These are phyloP conservation scores for Articulospora tetracladia DNA, from an alignment of 495 filamentous ascomycete species.

Conservation along the genomic window DNA sequence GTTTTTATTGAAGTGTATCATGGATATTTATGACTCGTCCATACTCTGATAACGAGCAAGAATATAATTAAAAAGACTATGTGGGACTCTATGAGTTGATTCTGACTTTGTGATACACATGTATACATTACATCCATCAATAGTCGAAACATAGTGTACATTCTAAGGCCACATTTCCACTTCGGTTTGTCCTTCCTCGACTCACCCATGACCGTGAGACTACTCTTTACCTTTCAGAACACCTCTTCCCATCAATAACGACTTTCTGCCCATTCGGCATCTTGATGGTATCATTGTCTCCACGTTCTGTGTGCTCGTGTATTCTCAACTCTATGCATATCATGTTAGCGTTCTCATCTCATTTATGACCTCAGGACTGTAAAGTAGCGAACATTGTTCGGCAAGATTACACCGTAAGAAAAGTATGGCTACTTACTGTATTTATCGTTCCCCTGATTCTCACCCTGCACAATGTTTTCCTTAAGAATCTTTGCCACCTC, in stretches of 20 bases:
- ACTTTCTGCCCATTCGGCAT: constrained; percentile 39
- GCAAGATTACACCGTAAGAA: background rate
- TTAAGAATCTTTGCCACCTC: constrained; percentile 77
- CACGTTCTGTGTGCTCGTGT: constrained; percentile 84
- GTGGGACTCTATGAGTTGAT: too few species aligned
- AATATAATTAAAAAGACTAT: too few species aligned
- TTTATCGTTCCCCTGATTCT: constrained; percentile 50
- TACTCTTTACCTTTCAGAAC: constrained; percentile 18
- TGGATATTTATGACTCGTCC: too few species aligned
- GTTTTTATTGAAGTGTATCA: too few species aligned
- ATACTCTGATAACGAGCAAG: too few species aligned
- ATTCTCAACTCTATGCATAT: constrained; percentile 66
- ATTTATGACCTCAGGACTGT: background rate
- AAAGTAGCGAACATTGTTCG: too few species aligned
- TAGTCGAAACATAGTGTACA: too few species aligned
- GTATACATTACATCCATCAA: too few species aligned
- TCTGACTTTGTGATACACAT: too few species aligned
- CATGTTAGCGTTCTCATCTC: background rate
- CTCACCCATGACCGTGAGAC: too few species aligned
- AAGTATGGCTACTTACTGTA: constrained; percentile 54
- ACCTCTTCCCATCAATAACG: constrained; percentile 43
- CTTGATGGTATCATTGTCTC: constrained; percentile 87
- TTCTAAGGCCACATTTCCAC: too few species aligned
- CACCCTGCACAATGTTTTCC: constrained; percentile 86
- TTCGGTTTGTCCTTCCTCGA: too few species aligned